Evolutionary conservation across 805 yeast species (phyloP).

Genomic region (Vanderwaltozyma verrucispora): DNA sequence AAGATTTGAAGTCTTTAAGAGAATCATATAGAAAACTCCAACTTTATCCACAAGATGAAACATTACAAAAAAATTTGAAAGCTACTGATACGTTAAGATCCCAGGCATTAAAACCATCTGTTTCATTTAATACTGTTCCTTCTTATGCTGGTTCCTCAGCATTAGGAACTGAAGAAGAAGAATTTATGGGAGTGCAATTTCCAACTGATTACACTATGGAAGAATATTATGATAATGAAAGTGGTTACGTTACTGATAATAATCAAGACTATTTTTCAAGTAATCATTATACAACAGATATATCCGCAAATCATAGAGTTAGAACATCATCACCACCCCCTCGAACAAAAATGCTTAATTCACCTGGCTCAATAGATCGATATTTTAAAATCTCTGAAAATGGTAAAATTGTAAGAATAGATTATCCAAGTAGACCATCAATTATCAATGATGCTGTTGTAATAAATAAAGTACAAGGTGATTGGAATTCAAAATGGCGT

Average conservation of each 20-base stretch:
- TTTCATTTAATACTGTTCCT: constrained; percentile 30
- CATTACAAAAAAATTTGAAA: background rate
- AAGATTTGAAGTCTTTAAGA: too few relatives aligned
- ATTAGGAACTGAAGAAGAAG: constrained; percentile 12
- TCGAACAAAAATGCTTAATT: background rate
- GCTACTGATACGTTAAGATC: background rate
- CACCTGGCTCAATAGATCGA: constrained; percentile 1
- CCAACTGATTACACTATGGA: constrained; percentile 25
- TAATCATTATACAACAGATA: constrained; percentile 9
- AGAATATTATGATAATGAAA: constrained; percentile 27
- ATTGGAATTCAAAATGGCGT: constrained; percentile 18
- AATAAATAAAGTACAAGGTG: constrained; percentile 15
- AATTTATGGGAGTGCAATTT: constrained; percentile 22
- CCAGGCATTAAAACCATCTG: constrained; percentile 12
- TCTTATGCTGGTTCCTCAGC: constrained; percentile 10
- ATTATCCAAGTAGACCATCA: constrained; percentile 27
- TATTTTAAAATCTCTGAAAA: constrained; percentile 21
- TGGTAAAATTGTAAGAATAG: constrained; percentile 27
- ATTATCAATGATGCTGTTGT: constrained; percentile 24
- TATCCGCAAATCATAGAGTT: background rate
- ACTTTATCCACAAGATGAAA: too few relatives aligned
- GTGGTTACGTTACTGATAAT: constrained; percentile 8
- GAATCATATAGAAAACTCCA: too few relatives aligned
- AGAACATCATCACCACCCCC: constrained; percentile 4
- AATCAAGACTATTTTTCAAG: constrained; percentile 9